phyloP scores from a whole-genome alignment of 2,329 filamentous ascomycete species.

The Ceratocystis alfenasii region DNA sequence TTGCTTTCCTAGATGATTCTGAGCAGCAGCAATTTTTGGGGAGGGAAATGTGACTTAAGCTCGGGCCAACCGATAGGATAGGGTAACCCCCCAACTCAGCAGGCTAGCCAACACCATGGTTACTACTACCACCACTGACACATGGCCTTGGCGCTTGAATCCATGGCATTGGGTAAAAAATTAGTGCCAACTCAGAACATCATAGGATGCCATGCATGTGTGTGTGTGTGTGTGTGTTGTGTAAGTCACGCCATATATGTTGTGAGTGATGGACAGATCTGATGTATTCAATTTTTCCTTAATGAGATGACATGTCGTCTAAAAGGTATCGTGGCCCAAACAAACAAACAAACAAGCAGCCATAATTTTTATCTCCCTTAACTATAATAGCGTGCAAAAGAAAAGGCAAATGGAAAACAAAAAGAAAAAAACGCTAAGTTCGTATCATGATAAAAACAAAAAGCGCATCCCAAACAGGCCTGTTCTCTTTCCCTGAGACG shows the following conservation, averaged over 20 bases:
- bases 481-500: slow-evolving; percentile 19
- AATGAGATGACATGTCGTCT: slow-evolving; percentile 11
- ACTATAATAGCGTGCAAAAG: slow-evolving; percentile 11
- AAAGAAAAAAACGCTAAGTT: slow-evolving; percentile 12
- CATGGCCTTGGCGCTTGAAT: not conserved
- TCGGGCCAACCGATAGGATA: not conserved
- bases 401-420: slow-evolving; percentile 13
- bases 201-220: not conserved
- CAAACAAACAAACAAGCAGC: slow-evolving; percentile 10
- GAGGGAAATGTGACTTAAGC: not conserved
- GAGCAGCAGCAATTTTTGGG: too few species aligned
- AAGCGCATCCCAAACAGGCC: slow-evolving; percentile 1
- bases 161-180: not conserved
- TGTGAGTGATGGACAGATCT: slow-evolving; percentile 10
- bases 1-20: not conserved
- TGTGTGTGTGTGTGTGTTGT: not conserved
- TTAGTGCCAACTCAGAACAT: not conserved
- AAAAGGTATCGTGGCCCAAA: slow-evolving; percentile 19
- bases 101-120: not conserved
- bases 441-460: slow-evolving; percentile 1
- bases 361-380: not conserved
- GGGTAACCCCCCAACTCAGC: too few species aligned
- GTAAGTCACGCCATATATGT: not conserved
- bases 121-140: not conserved
- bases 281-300: slow-evolving; percentile 12